phyloP scores from a whole-genome alignment of 768 basidiomycete species.

The Leccinum rimulosum region DNA sequence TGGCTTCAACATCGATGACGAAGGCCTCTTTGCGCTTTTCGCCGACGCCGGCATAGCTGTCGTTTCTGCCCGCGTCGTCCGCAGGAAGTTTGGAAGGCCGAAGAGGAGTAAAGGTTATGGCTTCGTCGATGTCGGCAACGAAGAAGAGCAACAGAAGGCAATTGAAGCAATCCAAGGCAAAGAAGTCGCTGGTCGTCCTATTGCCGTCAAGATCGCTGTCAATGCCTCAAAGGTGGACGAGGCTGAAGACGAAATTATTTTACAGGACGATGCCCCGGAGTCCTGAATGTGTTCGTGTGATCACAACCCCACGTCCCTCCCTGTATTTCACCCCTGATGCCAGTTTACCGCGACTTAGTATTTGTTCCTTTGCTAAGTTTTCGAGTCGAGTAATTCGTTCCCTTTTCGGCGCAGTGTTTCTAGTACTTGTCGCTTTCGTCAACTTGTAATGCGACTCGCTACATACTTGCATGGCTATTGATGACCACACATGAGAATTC shows the following conservation, averaged over 20 bases:
- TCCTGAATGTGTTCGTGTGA: conserved; percentile 21
- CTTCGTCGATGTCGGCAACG: conserved; percentile 91
- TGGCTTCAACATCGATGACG: conserved; percentile 90
- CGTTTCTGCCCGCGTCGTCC: conserved; percentile 85
- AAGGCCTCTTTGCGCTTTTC: conserved; percentile 76
- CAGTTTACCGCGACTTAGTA: conserved; percentile 33
- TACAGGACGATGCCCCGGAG: conserved; percentile 32
- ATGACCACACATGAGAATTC: conserved; percentile 16
- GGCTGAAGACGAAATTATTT: conserved; percentile 34
- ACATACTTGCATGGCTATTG: conserved; percentile 29
- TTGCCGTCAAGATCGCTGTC: conserved; percentile 96
- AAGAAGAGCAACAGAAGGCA: conserved; percentile 90
- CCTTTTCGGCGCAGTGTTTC: conserved; percentile 40
- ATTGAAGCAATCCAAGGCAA: conserved; percentile 85
- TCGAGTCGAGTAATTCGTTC: conserved; percentile 30
- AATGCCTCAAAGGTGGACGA: conserved; percentile 70
- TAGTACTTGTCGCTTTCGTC: conserved; percentile 30
- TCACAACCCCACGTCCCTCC: conserved; percentile 8
- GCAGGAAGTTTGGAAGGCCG: conserved; percentile 77
- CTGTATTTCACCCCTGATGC: conserved; percentile 22
- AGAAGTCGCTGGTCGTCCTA: conserved; percentile 78
- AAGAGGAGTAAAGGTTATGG: conserved; percentile 95
- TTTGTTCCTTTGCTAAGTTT: conserved; percentile 36
- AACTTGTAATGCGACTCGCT: conserved; percentile 24
- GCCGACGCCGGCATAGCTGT: conserved; percentile 82